A percentile compares a stretch with the other conserved stretches of the same genome.
Conservation (phyloP, 352 stramenopile species). For the Globisporangium paddicum region DNA sequence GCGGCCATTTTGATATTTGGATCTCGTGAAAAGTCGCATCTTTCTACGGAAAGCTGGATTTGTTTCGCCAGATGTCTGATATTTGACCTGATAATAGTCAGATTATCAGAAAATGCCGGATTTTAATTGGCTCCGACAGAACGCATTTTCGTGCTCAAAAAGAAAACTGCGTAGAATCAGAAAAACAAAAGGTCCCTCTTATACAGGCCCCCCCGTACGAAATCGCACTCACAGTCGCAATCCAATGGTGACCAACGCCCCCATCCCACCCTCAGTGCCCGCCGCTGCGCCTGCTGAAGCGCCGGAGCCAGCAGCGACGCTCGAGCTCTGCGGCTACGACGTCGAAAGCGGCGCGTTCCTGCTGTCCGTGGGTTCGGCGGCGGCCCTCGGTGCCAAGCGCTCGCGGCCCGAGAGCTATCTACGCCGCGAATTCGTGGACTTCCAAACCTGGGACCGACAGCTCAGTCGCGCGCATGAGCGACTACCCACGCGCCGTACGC, state of each 20-base stretch:
- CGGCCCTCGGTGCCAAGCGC: constrained; percentile 4
- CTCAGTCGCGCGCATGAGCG: constrained; percentile 23
- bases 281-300: not conserved
- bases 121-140: no score
- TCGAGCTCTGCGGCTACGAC: constrained; percentile 36
- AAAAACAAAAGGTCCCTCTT: no score
- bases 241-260: not conserved
- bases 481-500: constrained; percentile 50
- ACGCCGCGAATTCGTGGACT: constrained; percentile 33
- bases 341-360: constrained; percentile 26
- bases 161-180: no score
- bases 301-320: not conserved
- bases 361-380: constrained; percentile 8
- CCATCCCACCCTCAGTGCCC: not conserved
- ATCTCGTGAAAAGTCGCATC: no score
- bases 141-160: no score
- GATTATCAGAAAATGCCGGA: no score
- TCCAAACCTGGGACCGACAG: constrained; percentile 39
- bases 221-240: not conserved
- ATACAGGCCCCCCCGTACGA: no score
- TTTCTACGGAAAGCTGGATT: no score
- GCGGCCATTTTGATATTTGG: no score
- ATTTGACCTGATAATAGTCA: no score
- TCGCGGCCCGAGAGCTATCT: constrained; percentile 7
- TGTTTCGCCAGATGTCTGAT: no score